Evolutionary conservation across 768 basidiomycete species (phyloP).

Genomic region (Tylopilus plumbeoviolaceoides): DNA sequence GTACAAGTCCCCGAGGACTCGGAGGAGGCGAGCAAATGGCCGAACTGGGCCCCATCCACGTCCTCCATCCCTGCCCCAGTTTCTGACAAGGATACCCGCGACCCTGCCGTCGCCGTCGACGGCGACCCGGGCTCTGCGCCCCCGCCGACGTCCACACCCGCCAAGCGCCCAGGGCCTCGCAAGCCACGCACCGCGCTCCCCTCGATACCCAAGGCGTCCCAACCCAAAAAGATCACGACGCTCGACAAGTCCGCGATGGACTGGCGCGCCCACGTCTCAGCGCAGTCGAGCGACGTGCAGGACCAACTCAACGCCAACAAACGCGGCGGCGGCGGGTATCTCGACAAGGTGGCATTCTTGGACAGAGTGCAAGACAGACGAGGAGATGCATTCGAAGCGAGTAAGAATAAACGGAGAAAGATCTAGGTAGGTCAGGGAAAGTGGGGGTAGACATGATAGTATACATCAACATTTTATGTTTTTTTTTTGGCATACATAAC

Average conservation of each 20-base stretch:
- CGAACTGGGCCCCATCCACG: too few species aligned
- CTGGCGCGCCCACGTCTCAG: conserved; percentile 65
- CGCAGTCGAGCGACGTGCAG: conserved; percentile 42
- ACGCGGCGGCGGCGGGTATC: conserved; percentile 68
- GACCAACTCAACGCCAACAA: conserved; percentile 76
- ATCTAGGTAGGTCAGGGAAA: conserved; percentile 7
- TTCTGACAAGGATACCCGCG: too few species aligned
- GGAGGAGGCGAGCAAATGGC: too few species aligned
- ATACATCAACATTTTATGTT: conserved; percentile 3
- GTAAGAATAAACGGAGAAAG: conserved; percentile 50
- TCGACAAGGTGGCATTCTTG: conserved; percentile 84
- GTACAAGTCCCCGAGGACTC: conserved; percentile 62
- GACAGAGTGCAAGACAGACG: conserved; percentile 69
- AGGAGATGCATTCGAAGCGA: conserved; percentile 59
- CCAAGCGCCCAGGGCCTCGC: conserved; percentile 58
- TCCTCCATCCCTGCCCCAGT: too few species aligned
- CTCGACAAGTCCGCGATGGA: conserved; percentile 87
- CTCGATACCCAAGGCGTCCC: conserved; percentile 48
- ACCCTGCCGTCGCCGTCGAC: conserved; percentile 31
- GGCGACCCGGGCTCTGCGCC: not conserved
- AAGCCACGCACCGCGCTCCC: conserved; percentile 59
- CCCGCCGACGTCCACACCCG: not conserved
- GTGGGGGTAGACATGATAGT: not conserved
- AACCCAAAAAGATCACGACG: conserved; percentile 75
- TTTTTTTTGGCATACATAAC: not conserved